A percentile compares a stretch with the other conserved stretches of the same genome.
These are phyloP conservation scores for Xylaria sp. DNA, from an alignment of 2,329 filamentous ascomycete species.

Conservation along the genomic window DNA sequence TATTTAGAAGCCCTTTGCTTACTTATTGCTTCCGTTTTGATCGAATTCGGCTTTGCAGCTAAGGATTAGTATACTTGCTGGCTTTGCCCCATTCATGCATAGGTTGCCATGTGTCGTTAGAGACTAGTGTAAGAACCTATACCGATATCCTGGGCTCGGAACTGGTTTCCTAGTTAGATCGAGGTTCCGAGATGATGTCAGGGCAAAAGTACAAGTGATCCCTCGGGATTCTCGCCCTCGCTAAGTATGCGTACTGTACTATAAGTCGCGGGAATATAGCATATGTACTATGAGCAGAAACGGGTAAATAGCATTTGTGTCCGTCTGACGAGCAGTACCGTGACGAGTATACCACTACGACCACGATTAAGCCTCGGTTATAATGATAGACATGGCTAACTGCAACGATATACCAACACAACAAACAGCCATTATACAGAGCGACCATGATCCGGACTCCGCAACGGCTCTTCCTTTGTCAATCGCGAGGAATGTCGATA, in stretches of 20 bases:
- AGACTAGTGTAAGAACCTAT: not conserved
- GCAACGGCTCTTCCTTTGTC: not conserved
- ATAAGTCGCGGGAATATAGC: not conserved
- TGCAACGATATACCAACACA: not conserved
- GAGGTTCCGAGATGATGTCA: not conserved
- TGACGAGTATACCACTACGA: not conserved
- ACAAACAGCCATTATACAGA: not conserved
- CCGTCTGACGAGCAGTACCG: not conserved
- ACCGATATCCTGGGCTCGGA: not conserved
- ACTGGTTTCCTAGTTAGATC: not conserved
- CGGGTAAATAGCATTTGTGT: not conserved
- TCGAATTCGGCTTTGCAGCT: not conserved
- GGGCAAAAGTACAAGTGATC: not conserved
- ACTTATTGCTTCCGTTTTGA: not conserved
- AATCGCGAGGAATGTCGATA: not conserved
- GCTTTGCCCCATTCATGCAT: not conserved
- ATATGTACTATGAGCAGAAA: not conserved
- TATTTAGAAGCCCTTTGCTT: not conserved
- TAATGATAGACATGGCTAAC: not conserved
- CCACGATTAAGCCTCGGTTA: not conserved
- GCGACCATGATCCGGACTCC: not conserved
- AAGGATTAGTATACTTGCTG: not conserved
- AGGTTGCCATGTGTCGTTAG: not conserved
- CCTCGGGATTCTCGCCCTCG: not conserved
- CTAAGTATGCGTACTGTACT: too few relatives aligned